These are phyloP conservation scores for Ustulina deusta DNA, from an alignment of 2,329 filamentous ascomycete species.

Conservation along the genomic window DNA sequence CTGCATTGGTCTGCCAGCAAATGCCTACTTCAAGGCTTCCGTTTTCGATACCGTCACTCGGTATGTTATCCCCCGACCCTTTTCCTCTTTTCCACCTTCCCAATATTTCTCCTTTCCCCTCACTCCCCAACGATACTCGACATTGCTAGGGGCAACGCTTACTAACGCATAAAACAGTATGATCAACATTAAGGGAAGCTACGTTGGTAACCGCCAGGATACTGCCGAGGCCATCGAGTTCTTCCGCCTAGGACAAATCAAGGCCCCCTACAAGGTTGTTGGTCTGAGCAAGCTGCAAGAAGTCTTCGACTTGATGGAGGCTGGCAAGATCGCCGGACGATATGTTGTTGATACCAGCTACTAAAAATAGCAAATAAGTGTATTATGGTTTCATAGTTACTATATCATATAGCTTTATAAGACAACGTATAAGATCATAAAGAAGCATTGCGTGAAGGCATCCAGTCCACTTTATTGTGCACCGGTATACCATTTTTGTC, in stretches of 20 bases:
- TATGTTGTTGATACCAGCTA: slow-evolving; percentile 79
- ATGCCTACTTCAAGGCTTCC: slow-evolving; percentile 82
- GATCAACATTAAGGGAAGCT: slow-evolving; percentile 92
- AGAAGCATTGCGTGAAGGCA: background rate
- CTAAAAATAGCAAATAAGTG: slow-evolving; percentile 61
- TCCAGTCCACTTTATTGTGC: background rate
- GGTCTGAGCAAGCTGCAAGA: slow-evolving; percentile 82
- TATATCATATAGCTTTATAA: slow-evolving; percentile 7
- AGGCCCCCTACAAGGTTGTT: slow-evolving; percentile 86
- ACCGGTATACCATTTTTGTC: background rate
- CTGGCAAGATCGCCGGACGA: slow-evolving; percentile 79
- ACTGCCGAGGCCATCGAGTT: slow-evolving; percentile 91
- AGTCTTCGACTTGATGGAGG: slow-evolving; percentile 81
- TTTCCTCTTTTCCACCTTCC: background rate
- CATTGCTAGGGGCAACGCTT: background rate
- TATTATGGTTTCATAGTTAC: slow-evolving; percentile 8
- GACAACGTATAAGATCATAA: background rate
- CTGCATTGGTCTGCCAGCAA: slow-evolving; percentile 87
- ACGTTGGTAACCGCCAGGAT: slow-evolving; percentile 93
- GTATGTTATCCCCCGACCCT: slow-evolving; percentile 32
- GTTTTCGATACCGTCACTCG: slow-evolving; percentile 88
- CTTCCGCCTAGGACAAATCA: slow-evolving; percentile 84
- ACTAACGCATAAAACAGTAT: slow-evolving; percentile 65
- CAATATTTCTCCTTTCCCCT: background rate
- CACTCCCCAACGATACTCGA: background rate